A percentile compares a stretch with the other conserved stretches of the same genome.
Evolutionary conservation across 2,329 filamentous ascomycete genomes (phyloP).

Genomic region (Cryphonectria radicalis): DNA sequence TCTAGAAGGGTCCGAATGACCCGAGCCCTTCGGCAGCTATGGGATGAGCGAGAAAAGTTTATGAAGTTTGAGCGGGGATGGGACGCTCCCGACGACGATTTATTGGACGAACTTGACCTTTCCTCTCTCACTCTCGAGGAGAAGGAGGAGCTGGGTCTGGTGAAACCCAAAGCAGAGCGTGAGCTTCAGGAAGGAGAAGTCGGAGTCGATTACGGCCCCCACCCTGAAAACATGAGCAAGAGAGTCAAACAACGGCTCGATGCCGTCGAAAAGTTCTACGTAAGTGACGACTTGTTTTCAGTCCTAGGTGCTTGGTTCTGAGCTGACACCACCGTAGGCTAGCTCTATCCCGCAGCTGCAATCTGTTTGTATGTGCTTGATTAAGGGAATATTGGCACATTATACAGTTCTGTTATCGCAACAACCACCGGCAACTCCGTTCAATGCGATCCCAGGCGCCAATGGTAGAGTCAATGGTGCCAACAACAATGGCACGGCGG

Average conservation of each 20-base stretch:
- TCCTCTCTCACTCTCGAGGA: constrained; percentile 45
- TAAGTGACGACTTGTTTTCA: constrained; percentile 50
- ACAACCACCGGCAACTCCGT: constrained; percentile 42
- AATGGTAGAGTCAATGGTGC: constrained; percentile 24
- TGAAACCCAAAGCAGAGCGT: constrained; percentile 46
- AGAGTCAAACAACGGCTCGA: constrained; percentile 67
- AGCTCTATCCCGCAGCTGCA: constrained; percentile 83
- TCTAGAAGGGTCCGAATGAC: constrained; percentile 89
- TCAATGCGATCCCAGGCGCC: constrained; percentile 16
- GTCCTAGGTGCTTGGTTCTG: no score
- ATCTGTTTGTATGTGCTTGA: constrained; percentile 87
- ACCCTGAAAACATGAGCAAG: constrained; percentile 51
- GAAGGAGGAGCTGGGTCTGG: constrained; percentile 52
- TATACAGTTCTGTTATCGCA: constrained; percentile 82
- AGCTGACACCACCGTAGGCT: constrained; percentile 55
- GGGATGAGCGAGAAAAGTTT: constrained; percentile 90
- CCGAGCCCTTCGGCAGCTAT: constrained; percentile 86
- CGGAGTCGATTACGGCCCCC: constrained; percentile 56
- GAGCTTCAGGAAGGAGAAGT: constrained; percentile 43
- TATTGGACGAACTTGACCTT: constrained; percentile 45
- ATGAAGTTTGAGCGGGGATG: constrained; percentile 92
- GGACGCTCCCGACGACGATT: constrained; percentile 59
- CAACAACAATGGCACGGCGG: constrained; percentile 48
- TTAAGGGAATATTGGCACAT: constrained; percentile 86
- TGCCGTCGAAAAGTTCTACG: constrained; percentile 83